These are phyloP conservation scores for Avicennia marina DNA, from an alignment of 257 asterid genomes.

Conservation along the genomic window DNA sequence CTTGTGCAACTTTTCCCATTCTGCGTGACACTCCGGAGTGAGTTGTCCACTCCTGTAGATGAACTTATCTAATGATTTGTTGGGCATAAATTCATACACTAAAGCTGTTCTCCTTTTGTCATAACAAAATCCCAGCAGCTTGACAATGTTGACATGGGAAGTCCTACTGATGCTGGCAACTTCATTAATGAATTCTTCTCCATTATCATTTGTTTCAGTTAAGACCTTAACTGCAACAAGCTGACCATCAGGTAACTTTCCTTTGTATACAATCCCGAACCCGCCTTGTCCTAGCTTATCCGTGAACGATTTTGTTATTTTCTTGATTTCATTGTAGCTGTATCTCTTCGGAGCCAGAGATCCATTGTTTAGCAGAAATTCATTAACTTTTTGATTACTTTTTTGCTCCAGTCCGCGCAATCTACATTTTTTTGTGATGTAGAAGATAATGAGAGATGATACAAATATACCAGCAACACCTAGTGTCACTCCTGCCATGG, in stretches of 20 bases:
- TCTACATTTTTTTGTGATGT: neutral
- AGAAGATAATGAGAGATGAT: no score
- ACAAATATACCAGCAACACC: no score
- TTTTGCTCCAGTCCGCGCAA: neutral
- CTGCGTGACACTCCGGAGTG: conserved; percentile 17
- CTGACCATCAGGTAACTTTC: conserved; percentile 23
- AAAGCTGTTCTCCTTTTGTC: conserved; percentile 14
- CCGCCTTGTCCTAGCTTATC: conserved; percentile 36
- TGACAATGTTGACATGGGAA: conserved; percentile 35
- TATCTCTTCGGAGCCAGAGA: conserved; percentile 30
- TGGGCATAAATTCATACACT: conserved; percentile 10
- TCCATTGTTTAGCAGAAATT: conserved; percentile 31
- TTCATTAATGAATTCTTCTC: conserved; percentile 39
- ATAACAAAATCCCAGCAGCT: conserved; percentile 34
- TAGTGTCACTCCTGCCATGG: no score
- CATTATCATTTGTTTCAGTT: conserved; percentile 19
- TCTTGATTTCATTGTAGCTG: conserved; percentile 24
- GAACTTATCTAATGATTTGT: conserved; percentile 27
- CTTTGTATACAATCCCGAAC: conserved; percentile 33
- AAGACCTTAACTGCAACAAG: conserved; percentile 36
- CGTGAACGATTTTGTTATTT: conserved; percentile 27
- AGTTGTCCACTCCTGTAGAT: neutral
- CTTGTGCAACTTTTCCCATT: conserved; percentile 21
- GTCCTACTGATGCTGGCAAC: conserved; percentile 36
- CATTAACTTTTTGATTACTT: conserved; percentile 15